phyloP scores from a whole-genome alignment of 176 grass and related monocot species.

The Triticum urartu region DNA sequence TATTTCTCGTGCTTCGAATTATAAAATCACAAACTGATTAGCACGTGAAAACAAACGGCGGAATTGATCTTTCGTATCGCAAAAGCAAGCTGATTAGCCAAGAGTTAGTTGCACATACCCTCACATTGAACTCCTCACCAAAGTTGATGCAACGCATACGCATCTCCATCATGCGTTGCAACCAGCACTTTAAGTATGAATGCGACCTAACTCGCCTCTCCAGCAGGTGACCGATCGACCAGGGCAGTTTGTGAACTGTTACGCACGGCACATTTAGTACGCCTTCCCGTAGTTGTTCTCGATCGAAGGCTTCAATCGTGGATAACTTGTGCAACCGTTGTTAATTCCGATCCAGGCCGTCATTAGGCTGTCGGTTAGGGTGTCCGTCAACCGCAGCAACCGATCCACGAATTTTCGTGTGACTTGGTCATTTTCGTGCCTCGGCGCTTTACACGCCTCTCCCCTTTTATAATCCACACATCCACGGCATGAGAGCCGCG shows the following conservation, averaged over 20 bases:
- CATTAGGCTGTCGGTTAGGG: constrained; percentile 14
- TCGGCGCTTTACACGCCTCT: not conserved
- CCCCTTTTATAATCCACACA: not conserved
- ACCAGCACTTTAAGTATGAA: not conserved
- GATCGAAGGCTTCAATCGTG: not conserved
- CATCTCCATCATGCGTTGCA: not conserved
- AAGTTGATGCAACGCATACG: not conserved
- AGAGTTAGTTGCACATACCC: not conserved
- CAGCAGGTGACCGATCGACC: not conserved
- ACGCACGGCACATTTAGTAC: not conserved
- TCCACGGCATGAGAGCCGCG: not conserved
- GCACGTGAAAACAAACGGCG: not conserved
- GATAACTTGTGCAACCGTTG: not conserved
- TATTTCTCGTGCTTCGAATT: too few species aligned
- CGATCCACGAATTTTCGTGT: not conserved
- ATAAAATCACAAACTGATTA: too few species aligned
- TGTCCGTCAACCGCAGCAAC: constrained; percentile 21
- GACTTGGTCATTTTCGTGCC: constrained; percentile 12
- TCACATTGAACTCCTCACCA: not conserved
- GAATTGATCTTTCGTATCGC: not conserved
- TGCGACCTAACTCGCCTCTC: not conserved
- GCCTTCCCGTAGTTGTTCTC: not conserved
- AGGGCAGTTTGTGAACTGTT: constrained; percentile 21
- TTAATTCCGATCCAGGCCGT: not conserved
- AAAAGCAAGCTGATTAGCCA: not conserved